Evolutionary conservation across 2,329 filamentous ascomycete species (phyloP), one percentile per base, ranked within the genome.

Genomic region (Fusarium coffeatum): DNA sequence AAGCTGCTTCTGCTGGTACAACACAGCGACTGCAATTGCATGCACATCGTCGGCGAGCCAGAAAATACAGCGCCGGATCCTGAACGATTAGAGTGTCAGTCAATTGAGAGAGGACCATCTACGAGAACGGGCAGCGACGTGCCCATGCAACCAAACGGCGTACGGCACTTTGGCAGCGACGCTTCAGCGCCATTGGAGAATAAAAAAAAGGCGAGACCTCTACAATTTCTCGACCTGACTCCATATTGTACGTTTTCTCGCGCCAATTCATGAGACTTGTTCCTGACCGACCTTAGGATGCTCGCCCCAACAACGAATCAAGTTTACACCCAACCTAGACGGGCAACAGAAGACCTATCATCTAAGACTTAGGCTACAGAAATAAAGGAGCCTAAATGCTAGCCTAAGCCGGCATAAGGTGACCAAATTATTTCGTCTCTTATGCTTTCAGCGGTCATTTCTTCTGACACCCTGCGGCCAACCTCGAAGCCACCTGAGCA

Each of bases 11-110:
- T 71, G 3, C 42, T 71, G 3, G 68, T 69, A 2, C 64, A 69
- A 10, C 68, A 71, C 20, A 40, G 53, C 22, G 45, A 69, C 2
- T 71, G 68, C 59, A 71, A 71, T 49, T 71, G 68, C 45, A 61
- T 71, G 55, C 59, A 71, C 13, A 57, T 65, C 7, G 22, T 65
- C 13, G 53, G 46, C 16, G 68, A 69, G 1, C 42, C 68, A 4
- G 55, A 56, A 8, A 59, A 12, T 20, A 25, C 43, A 15, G 47
- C 27, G 8, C 37, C n/a, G 13, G 40, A 53, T 1, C 55, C 55
- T 5, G 50, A 51, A 15, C 23, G 47, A 5, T 18, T 37, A 7
- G 63, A 66, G 47, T 66, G 55, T 1, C 55, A 66, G 34, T 66
- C 59, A 6, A 41, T 56, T 4, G 30, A 34, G 12, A 34, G 43